Evolutionary conservation across 2,329 filamentous ascomycete genomes (phyloP), one percentile per base, ranked within the genome.

Genomic region (Aspergillus ochraceoroseus): DNA sequence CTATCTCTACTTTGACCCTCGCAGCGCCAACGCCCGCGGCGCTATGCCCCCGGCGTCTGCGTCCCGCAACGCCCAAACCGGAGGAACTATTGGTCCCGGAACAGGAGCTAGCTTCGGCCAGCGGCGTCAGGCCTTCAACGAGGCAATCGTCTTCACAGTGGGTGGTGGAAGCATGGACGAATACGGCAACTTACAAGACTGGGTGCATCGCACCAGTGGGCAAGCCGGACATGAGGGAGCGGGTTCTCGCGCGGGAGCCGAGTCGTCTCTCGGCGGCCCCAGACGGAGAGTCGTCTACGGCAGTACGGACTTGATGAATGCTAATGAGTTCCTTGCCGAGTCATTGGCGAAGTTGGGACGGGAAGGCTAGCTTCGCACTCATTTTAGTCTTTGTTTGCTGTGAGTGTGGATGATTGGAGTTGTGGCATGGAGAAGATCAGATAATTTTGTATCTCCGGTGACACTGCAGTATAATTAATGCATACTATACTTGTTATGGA

Each of bases 151-250:
- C n/a, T 95, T 95, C 60, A 90, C 87, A 0, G 87, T 94, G 2
- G 92, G 92, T 3, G 92, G 94, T 32, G 92, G 92, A 28, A 95
- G 88, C 61, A 96, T 98, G 86, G 92, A 98, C 55, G 92, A 98
- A 64, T 98, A 96, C 62, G 90, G 89, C 13, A 98, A 98, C 65
- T 64, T 98, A 61, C 87, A 95, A 62, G 92, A 96, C 60, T 98
- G 92, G 92, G 87, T 90, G 4, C 80, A 79, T 63, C 76, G 90
- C 50, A 88, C 87, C 3, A 74, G 68, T 35, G 70, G 70, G 27
- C 65, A 62, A 32, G 73, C 74, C 32, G 79, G 79, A 9, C 67
- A 67, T 23, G 72, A 71, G 28, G 68, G 66, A 19, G 60, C 61
- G 11, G 53, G 57, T 9, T 67, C 70, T 4, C 46, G 46, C 4